Conservation (phyloP, 2,329 filamentous ascomycete species). For the Penicillium rolfsii region DNA sequence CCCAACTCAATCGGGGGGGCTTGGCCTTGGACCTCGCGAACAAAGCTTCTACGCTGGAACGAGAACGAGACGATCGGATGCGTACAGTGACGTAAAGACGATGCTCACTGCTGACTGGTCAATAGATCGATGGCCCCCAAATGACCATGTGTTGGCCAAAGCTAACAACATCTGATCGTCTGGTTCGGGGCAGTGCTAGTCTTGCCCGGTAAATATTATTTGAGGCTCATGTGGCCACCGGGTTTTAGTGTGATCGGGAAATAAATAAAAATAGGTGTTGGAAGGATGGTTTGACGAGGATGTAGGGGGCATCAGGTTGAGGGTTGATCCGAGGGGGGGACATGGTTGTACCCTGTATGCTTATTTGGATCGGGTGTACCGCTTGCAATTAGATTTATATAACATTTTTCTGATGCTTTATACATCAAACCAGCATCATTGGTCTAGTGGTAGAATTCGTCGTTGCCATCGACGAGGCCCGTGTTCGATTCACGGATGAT, state of each 20-base stretch:
- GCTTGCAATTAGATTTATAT: neutral
- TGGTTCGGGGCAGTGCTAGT: conserved; percentile 5
- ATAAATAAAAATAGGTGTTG: neutral
- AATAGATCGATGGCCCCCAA: neutral
- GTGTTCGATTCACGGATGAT: conserved; percentile 54
- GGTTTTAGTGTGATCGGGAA: neutral
- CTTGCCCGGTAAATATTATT: neutral
- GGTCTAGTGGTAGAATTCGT: conserved; percentile 52
- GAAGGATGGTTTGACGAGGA: too few relatives aligned
- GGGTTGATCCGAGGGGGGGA: too few relatives aligned
- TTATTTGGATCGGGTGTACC: too few relatives aligned
- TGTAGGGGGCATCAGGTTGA: too few relatives aligned
- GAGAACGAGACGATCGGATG: neutral
- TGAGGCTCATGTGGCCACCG: neutral
- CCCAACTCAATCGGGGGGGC: neutral
- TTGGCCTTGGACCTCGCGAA: conserved; percentile 4
- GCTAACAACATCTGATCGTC: neutral
- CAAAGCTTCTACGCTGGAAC: neutral
- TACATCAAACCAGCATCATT: conserved; percentile 41
- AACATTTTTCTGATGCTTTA: rapidly evolving
- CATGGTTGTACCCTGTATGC: too few relatives aligned
- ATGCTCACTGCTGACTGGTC: neutral
- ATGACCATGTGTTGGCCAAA: too few relatives aligned
- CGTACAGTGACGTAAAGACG: conserved; percentile 3
- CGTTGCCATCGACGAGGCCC: conserved; percentile 52